A percentile compares a stretch with the other conserved stretches of the same genome.
Conservation (phyloP, 306 rosid species). For the Mimosa bimucronata region DNA sequence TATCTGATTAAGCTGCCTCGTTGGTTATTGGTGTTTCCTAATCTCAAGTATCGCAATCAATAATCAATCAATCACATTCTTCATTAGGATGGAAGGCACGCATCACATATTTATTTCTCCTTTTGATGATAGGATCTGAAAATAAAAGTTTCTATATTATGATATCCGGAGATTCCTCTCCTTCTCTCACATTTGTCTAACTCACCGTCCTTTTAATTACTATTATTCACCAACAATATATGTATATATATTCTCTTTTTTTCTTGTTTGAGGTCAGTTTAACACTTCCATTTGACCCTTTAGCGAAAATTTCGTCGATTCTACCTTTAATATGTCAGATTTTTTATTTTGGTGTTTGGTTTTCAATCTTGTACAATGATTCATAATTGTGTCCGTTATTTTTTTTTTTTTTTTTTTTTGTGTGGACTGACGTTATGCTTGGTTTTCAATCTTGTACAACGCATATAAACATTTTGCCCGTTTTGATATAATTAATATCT, state of each 20-base stretch:
- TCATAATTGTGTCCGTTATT: too few species aligned
- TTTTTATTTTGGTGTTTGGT: background rate
- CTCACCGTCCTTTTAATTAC: background rate
- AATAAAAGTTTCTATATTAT: background rate
- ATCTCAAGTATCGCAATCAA: background rate
- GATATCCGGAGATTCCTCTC: background rate
- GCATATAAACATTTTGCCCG: background rate
- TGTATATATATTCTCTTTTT: fast-evolving
- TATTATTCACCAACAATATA: background rate
- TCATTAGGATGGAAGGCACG: background rate
- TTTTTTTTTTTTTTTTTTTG: too few species aligned
- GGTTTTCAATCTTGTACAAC: background rate
- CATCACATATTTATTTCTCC: background rate
- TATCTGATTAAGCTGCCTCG: slow-evolving; percentile 19
- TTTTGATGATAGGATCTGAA: background rate
- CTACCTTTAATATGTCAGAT: background rate
- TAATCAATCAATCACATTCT: background rate
- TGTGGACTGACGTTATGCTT: too few species aligned
- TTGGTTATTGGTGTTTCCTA: slow-evolving; percentile 9
- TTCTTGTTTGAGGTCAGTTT: too few species aligned
- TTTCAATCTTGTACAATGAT: background rate
- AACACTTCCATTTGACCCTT: background rate
- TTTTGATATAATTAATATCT: slow-evolving; percentile 10
- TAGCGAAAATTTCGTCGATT: background rate
- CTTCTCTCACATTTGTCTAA: background rate